Conservation (phyloP, 208 protist genomes). For the Trypanosoma cruzi region DNA sequence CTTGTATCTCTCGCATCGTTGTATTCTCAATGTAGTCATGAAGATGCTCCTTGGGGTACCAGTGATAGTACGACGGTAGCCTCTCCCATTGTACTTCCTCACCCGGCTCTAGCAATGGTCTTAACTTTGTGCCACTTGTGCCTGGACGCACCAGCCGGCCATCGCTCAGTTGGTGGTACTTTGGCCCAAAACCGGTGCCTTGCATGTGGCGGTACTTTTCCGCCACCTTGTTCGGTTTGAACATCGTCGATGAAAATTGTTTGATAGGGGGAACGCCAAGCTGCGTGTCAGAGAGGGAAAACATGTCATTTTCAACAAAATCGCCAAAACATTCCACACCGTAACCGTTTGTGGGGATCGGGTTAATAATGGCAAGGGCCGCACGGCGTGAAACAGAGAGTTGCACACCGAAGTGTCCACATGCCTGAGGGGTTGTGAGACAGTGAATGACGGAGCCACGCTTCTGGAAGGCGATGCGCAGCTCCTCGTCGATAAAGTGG, state of each 20-base stretch:
- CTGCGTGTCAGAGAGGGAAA: constrained; percentile 81
- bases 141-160: constrained; percentile 83
- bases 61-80: constrained; percentile 90
- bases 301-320: constrained; percentile 92
- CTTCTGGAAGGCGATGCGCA: constrained; percentile 88
- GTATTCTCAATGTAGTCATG: constrained; percentile 91
- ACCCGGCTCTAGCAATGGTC: constrained; percentile 83
- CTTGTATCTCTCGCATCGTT: constrained; percentile 79
- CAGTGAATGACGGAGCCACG: constrained; percentile 86
- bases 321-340: constrained; percentile 91
- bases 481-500: constrained; percentile 89
- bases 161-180: constrained; percentile 83
- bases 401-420: constrained; percentile 84
- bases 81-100: constrained; percentile 86
- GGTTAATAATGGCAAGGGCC: constrained; percentile 83
- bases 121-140: constrained; percentile 83
- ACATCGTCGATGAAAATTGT: constrained; percentile 76
- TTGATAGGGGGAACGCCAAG: constrained; percentile 77
- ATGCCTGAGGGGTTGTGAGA: constrained; percentile 85
- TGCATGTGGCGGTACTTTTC: constrained; percentile 90
- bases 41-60: constrained; percentile 87
- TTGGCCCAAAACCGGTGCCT: constrained; percentile 82
- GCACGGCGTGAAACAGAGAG: constrained; percentile 79
- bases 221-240: constrained; percentile 77
- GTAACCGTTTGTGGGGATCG: constrained; percentile 88